These are phyloP conservation scores for Priceomyces haplophilus DNA, from an alignment of 805 yeast genomes.

Conservation along the genomic window DNA sequence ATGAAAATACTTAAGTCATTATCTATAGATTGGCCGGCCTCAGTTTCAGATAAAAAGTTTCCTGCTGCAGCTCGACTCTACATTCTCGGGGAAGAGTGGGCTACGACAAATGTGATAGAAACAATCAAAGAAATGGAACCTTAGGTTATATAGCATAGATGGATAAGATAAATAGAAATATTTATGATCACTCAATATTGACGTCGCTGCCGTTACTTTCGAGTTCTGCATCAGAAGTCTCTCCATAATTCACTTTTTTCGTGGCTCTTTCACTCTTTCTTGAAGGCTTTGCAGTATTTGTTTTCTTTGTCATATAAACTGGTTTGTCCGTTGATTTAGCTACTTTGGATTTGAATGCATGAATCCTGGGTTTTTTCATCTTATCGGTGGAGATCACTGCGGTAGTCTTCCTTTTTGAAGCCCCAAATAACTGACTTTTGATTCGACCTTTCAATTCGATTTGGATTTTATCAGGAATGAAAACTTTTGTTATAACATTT, in stretches of 20 bases:
- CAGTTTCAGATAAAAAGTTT: constrained; percentile 48
- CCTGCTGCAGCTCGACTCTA: constrained; percentile 79
- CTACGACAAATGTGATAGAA: constrained; percentile 43
- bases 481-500: constrained; percentile 50
- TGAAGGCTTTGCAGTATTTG: constrained; percentile 13
- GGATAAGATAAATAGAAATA: constrained; percentile 6
- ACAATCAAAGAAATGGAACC: constrained; percentile 43
- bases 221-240: constrained; percentile 13
- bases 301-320: constrained; percentile 16
- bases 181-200: constrained; percentile 2
- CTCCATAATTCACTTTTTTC: constrained; percentile 35
- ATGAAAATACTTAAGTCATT: constrained; percentile 52
- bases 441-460: constrained; percentile 32
- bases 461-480: constrained; percentile 48
- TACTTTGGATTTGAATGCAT: constrained; percentile 9
- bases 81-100: constrained; percentile 81
- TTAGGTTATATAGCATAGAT: constrained; percentile 6
- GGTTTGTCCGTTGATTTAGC: constrained; percentile 7
- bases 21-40: constrained; percentile 50
- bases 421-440: constrained; percentile 19
- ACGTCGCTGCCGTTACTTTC: constrained; percentile 6
- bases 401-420: constrained; percentile 20
- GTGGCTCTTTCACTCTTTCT: constrained; percentile 43
- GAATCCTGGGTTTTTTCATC: constrained; percentile 22
- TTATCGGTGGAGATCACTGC: constrained; percentile 17